phyloP scores from a whole-genome alignment of 768 basidiomycete genomes.

The Asterophora parasitica region DNA sequence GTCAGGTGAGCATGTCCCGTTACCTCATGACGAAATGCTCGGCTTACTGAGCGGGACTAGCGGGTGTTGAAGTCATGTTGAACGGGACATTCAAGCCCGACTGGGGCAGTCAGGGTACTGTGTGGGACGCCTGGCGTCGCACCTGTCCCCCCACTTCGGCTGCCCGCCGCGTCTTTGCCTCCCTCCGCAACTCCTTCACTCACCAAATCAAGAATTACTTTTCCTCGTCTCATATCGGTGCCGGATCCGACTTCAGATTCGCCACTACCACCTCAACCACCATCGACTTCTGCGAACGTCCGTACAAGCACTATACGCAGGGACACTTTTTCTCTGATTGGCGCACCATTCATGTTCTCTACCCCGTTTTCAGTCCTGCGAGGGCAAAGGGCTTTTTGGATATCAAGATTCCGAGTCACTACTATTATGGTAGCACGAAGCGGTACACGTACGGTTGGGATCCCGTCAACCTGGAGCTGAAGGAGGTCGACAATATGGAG shows the following conservation, averaged over 20 bases:
- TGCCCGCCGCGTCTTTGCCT: slow-evolving; percentile 80
- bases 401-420: slow-evolving; percentile 93
- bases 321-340: slow-evolving; percentile 98
- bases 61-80: slow-evolving; percentile 52
- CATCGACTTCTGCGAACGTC: slow-evolving; percentile 74
- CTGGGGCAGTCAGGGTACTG: slow-evolving; percentile 78
- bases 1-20: slow-evolving; percentile 25
- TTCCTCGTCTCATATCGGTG: slow-evolving; percentile 18
- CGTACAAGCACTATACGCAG: slow-evolving; percentile 82
- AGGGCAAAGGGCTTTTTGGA: slow-evolving; percentile 83
- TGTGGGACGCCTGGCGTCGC: slow-evolving; percentile 95
- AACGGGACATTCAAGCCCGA: slow-evolving; percentile 69
- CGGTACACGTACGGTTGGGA: slow-evolving; percentile 94
- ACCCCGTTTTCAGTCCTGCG: slow-evolving; percentile 92
- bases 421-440: slow-evolving; percentile 82
- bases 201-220: slow-evolving; percentile 24
- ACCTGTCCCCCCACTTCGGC: slow-evolving; percentile 77
- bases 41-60: slow-evolving; percentile 26
- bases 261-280: slow-evolving; percentile 48
- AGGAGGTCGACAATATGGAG: slow-evolving; percentile 83
- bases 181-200: slow-evolving; percentile 52
- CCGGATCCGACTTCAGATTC: slow-evolving; percentile 64
- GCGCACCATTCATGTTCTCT: slow-evolving; percentile 82
- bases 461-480: slow-evolving; percentile 61
- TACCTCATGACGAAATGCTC: background rate